Base-by-base conservation (phyloP, 331 rosid genomes). In the Arachis monticola region DNA sequence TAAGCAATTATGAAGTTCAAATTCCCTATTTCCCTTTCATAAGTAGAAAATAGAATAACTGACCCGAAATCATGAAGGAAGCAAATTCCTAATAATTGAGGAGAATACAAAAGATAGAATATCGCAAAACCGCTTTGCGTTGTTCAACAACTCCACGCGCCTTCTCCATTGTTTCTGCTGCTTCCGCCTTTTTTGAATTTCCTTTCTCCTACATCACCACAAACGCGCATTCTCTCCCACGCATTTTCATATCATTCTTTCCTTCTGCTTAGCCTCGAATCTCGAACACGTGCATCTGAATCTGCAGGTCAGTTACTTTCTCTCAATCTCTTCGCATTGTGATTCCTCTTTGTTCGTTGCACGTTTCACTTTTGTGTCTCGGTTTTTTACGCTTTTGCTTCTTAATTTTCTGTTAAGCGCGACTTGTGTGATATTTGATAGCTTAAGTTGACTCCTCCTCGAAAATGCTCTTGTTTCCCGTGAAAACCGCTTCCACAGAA, bases 251-350 rank as follows among this genome's bases (percentile, higher is more conserved):
- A 60, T 60, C 10, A 10, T 32, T 40, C 32, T 41, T 14, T n/a
- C 42, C 52, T 65, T 62, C 56, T 60, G 10, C 1, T 32, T 46
- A 0, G 13, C 64, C 42, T 59, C 35, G 72, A 73, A 32, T 77
- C 59, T 76, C 67, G 66, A 58, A 77, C 77, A 61, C 70, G 66
- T 71, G 62, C 80, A 2, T 35, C 59, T 75, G 22, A 77, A 75
- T 12, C 67, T 62, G 1, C 38, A 42, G 77, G 80, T 72, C 3
- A 5, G 27, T 65, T 5, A 0, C 71, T 69, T 75, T 11, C 32
- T n/a, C 56, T 10, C 30, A 30, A 0, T 61, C 63, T 1, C n/a
- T 14, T 35, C 22, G 64, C 80, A 64, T 64, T 83, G 35, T 60
- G 27, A 13, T 75, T 74, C 73, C 35, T 22, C 61, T 74, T 13